Evolutionary conservation across 305 asterid species (phyloP), one percentile per base, ranked within the genome.

Genomic region (Solanum hybrid): DNA sequence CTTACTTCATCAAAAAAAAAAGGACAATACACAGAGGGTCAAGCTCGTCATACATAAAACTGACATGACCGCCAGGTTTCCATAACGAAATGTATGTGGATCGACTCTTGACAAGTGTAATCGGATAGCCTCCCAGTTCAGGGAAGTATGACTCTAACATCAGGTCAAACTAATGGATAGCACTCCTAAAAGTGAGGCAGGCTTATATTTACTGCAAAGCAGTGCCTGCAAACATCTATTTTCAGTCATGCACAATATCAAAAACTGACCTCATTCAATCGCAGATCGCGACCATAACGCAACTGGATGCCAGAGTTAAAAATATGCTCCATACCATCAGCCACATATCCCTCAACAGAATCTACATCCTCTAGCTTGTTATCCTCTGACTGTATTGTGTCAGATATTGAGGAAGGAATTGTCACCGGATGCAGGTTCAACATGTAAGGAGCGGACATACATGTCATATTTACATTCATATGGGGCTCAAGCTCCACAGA

Each of bases 281-380:
- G 96, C 92, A 97, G 95, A 94, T 97, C 99, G 89, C 95, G 94
- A 89, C 99, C 99, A 94, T 95, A 97, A 15, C 97, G 97, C 89
- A 97, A 93, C 92, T 95, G 98, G 90, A 97, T 96, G 94, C 96
- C 94, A 86, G 98, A 95, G 92, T 93, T 96, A 94, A 95, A 96
- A 92, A 96, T 94, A 94, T 97, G 98, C 87, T 96, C 99, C 99
- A 97, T 97, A 87, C 99, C 99, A 94, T 97, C 99, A 26, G 92
- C 89, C 78, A 92, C 93, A 75, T 96, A 93, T 89, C 97, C 99
- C 90, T 96, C 98, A 84, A 92, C 91, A 90, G 93, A 94, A 92
- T 96, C 98, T 89, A 90, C 90, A 89, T 94, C 98, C 92, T 96
- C 98, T 86, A 95, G 91, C 94, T 95, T 96, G 89, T 92, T 88